phyloP scores from a whole-genome alignment of 495 filamentous ascomycete species.

The Xylaria grammica region DNA sequence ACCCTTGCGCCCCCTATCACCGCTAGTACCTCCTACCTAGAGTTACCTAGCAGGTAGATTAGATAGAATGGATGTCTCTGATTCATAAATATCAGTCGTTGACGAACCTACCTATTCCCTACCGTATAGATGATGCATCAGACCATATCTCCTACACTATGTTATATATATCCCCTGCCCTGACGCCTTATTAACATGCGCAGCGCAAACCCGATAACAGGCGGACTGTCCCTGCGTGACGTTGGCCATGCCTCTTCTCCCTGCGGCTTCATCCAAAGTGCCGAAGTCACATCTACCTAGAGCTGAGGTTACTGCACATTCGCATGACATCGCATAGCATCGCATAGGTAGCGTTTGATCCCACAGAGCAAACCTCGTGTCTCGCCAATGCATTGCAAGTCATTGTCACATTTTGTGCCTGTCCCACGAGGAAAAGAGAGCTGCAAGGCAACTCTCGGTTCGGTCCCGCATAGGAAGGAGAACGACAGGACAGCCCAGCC shows the following conservation, averaged over 20 bases:
- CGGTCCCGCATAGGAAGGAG: slow-evolving; percentile 12
- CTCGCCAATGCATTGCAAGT: slow-evolving; percentile 22
- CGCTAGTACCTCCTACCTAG: too few relatives aligned
- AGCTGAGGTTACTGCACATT: slow-evolving; percentile 6
- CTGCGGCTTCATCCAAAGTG: not conserved
- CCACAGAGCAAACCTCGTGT: slow-evolving; percentile 16
- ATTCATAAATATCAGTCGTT: too few relatives aligned
- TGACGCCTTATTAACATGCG: too few relatives aligned
- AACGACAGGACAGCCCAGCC: not conserved
- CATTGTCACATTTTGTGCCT: slow-evolving; percentile 10
- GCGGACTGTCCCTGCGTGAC: slow-evolving; percentile 10
- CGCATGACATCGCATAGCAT: slow-evolving; percentile 10
- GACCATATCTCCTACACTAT: too few relatives aligned
- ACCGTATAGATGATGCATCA: too few relatives aligned
- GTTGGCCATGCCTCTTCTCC: slow-evolving; percentile 3
- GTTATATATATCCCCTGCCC: too few relatives aligned
- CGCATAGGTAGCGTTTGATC: slow-evolving; percentile 15
- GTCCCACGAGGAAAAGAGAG: not conserved
- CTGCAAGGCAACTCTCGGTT: slow-evolving; percentile 18
- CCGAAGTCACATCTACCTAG: not conserved
- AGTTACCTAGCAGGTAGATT: too few relatives aligned
- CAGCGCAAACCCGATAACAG: too few relatives aligned
- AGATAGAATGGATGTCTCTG: too few relatives aligned
- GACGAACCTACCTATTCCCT: too few relatives aligned
- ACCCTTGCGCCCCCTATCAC: too few relatives aligned